Evolutionary conservation across 257 asterid species (phyloP).

Genomic region (Verbena officinalis): DNA sequence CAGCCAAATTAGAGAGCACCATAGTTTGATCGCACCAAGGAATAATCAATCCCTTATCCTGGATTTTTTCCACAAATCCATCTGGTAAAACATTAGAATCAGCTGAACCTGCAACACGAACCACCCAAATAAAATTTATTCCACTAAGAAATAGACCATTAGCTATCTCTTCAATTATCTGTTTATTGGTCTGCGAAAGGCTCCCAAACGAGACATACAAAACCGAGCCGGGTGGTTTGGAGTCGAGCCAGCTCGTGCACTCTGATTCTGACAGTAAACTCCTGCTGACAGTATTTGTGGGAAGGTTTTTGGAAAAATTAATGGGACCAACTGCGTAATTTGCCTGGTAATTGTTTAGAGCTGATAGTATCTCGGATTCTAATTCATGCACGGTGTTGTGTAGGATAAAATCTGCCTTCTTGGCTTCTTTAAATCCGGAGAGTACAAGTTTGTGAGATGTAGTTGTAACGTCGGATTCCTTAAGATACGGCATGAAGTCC

Average conservation of each 20-base stretch:
- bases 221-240: slow-evolving; percentile 46
- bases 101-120: slow-evolving; percentile 31
- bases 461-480: slow-evolving; percentile 18
- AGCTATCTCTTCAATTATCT: slow-evolving; percentile 41
- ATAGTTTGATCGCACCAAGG: slow-evolving; percentile 18
- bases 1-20: slow-evolving; percentile 10
- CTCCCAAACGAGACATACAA: slow-evolving; percentile 58
- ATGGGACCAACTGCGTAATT: slow-evolving; percentile 53
- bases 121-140: slow-evolving; percentile 19
- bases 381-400: slow-evolving; percentile 63
- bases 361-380: slow-evolving; percentile 42
- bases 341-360: slow-evolving; percentile 31
- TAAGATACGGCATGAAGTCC: slow-evolving; percentile 46
- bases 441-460: slow-evolving; percentile 19
- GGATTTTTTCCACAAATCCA: slow-evolving; percentile 23
- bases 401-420: slow-evolving; percentile 52
- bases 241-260: slow-evolving; percentile 43
- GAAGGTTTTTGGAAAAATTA: slow-evolving; percentile 15
- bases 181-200: slow-evolving; percentile 25
- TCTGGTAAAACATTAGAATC: slow-evolving; percentile 36
- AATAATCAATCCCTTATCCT: slow-evolving; percentile 13
- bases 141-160: slow-evolving; percentile 50
- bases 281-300: slow-evolving; percentile 6
- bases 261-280: slow-evolving; percentile 43
- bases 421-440: slow-evolving; percentile 41